phyloP scores from a whole-genome alignment of 805 yeast genomes.

The Tetrapisispora iriomotensis region DNA sequence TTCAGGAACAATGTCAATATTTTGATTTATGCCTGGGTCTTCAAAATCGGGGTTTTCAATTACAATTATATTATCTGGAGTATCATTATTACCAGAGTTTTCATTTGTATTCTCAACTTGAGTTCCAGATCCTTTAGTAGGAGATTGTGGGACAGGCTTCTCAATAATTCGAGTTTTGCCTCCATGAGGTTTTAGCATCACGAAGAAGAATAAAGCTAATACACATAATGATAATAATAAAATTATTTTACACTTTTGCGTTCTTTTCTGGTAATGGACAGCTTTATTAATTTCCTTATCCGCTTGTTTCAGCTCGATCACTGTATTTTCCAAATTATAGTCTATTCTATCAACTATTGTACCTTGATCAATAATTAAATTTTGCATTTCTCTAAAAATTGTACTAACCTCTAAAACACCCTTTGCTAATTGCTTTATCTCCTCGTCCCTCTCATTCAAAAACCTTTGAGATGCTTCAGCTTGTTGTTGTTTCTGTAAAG shows the following conservation, averaged over 20 bases:
- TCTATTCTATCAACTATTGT: slow-evolving; percentile 88
- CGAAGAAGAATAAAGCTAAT: slow-evolving; percentile 56
- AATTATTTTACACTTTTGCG: slow-evolving; percentile 84
- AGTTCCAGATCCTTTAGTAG: background rate
- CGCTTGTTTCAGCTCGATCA: slow-evolving; percentile 63
- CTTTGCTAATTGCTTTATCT: slow-evolving; percentile 82
- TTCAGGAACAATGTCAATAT: too few relatives aligned
- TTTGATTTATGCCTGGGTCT: background rate
- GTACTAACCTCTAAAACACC: slow-evolving; percentile 90
- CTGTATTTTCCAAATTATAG: slow-evolving; percentile 78
- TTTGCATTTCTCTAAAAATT: slow-evolving; percentile 87
- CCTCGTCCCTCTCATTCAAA: slow-evolving; percentile 64
- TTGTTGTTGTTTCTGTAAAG: slow-evolving; percentile 20
- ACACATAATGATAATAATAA: slow-evolving; percentile 63
- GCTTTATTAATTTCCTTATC: slow-evolving; percentile 72
- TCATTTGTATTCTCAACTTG: too few relatives aligned
- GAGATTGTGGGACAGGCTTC: background rate
- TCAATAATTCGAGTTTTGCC: slow-evolving; percentile 1
- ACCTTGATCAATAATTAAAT: slow-evolving; percentile 90
- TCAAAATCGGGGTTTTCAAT: background rate
- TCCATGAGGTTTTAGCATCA: slow-evolving; percentile 53
- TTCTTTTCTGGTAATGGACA: slow-evolving; percentile 70
- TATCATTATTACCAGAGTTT: background rate
- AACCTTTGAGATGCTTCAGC: slow-evolving; percentile 15
- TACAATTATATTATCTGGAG: background rate